phyloP scores from a whole-genome alignment of 345 rosid species.

The Conringia planisiliqua region DNA sequence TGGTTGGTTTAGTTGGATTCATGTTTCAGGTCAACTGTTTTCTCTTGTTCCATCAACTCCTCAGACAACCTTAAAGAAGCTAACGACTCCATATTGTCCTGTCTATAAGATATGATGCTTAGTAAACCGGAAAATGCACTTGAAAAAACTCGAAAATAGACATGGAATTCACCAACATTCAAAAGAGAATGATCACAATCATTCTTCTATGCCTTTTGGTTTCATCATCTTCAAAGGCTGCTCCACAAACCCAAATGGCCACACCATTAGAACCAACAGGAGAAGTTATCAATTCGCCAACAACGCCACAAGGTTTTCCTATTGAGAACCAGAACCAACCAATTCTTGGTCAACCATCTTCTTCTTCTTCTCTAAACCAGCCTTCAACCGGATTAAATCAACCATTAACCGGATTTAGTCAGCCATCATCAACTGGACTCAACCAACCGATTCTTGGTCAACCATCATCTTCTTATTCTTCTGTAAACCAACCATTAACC shows the following conservation, averaged over 20 bases:
- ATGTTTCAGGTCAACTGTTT: constrained; percentile 33
- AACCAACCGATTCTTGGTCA: constrained; percentile 41
- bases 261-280: constrained; percentile 37
- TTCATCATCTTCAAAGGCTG: constrained; percentile 24
- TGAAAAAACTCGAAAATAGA: neutral
- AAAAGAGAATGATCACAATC: constrained; percentile 20
- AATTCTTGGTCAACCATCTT: constrained; percentile 36
- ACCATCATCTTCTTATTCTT: constrained; percentile 41
- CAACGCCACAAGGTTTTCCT: constrained; percentile 25
- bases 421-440: constrained; percentile 31
- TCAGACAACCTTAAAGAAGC: constrained; percentile 15
- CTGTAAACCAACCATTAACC: constrained; percentile 40
- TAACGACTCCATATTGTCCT: constrained; percentile 15
- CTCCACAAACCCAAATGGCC: constrained; percentile 27
- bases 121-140: constrained; percentile 8
- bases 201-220: constrained; percentile 26
- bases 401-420: constrained; percentile 38
- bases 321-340: constrained; percentile 38
- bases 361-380: constrained; percentile 39
- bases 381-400: constrained; percentile 41
- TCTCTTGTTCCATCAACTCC: constrained; percentile 28
- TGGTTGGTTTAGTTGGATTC: constrained; percentile 29
- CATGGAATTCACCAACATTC: constrained; percentile 21
- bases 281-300: constrained; percentile 20
- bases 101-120: constrained; percentile 17